A percentile compares a stretch with the other conserved stretches of the same genome.
phyloP scores from a whole-genome alignment of 768 basidiomycete species.

The Auricularia sp. region DNA sequence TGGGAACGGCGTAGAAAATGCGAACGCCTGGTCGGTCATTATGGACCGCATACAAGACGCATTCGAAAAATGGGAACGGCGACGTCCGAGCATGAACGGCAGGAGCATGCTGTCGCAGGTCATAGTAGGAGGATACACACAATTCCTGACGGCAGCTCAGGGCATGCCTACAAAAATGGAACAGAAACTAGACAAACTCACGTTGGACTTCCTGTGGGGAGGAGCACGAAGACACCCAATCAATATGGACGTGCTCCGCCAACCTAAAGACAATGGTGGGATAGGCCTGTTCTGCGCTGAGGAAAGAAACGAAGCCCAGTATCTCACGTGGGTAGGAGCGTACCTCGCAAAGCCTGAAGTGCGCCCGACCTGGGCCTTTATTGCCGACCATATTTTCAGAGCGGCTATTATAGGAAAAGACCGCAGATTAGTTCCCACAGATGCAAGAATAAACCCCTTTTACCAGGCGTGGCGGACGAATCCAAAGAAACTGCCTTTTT shows the following conservation, averaged over 20 bases:
- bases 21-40: conserved; percentile 17
- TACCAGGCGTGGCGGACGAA: background rate
- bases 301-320: background rate
- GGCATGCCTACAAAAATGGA: conserved; percentile 25
- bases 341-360: background rate
- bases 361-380: conserved; percentile 7
- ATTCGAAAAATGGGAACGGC: conserved; percentile 18
- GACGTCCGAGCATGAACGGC: conserved; percentile 23
- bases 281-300: background rate
- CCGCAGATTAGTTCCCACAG: background rate
- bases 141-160: conserved; percentile 27
- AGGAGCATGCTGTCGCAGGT: conserved; percentile 18
- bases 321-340: background rate
- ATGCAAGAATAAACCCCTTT: background rate
- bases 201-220: conserved; percentile 21
- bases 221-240: background rate
- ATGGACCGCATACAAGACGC: conserved; percentile 19
- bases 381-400: conserved; percentile 7
- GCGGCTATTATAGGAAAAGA: background rate
- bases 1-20: conserved; percentile 19
- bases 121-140: conserved; percentile 23
- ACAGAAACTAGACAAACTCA: conserved; percentile 13
- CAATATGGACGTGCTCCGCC: background rate
- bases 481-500: background rate
- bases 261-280: background rate